These are phyloP conservation scores for Naganishia friedmannii DNA, from an alignment of 768 basidiomycete species.

Conservation along the genomic window DNA sequence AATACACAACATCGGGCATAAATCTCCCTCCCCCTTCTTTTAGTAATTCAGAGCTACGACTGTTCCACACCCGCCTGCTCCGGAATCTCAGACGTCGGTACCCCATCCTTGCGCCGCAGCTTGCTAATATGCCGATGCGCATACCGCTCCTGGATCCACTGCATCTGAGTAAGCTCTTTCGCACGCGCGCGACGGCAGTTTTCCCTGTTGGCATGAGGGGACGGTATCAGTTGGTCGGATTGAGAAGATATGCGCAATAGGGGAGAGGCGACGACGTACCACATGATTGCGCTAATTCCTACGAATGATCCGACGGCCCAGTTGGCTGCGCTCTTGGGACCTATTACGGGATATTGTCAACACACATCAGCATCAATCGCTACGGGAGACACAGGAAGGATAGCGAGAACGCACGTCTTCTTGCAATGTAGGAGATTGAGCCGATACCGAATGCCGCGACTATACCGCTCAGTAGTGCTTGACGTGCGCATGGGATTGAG, in stretches of 20 bases:
- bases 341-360: not conserved
- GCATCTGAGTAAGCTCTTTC: constrained; percentile 45
- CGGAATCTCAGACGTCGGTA: not conserved
- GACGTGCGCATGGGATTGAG: constrained; percentile 46
- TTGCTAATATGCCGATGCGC: constrained; percentile 49
- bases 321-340: constrained; percentile 34
- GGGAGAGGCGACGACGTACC: constrained; percentile 34
- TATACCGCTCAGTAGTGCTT: constrained; percentile 48
- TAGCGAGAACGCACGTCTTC: constrained; percentile 37
- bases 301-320: constrained; percentile 49
- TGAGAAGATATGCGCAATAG: too few relatives aligned
- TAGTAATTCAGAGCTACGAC: not conserved
- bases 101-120: constrained; percentile 37
- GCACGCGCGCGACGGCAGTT: constrained; percentile 45
- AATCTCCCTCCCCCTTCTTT: too few relatives aligned
- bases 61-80: not conserved
- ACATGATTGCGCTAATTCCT: constrained; percentile 41
- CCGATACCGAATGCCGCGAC: constrained; percentile 47
- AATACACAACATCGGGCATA: too few relatives aligned
- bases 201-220: constrained; percentile 36
- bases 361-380: not conserved
- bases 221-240: too few relatives aligned
- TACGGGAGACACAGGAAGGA: too few relatives aligned
- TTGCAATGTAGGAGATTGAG: constrained; percentile 42
- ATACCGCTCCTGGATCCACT: constrained; percentile 46